Evolutionary conservation across 2,329 filamentous ascomycete genomes (phyloP), one percentile per base, ranked within the genome.

Genomic region (Corinectria fuckeliana): DNA sequence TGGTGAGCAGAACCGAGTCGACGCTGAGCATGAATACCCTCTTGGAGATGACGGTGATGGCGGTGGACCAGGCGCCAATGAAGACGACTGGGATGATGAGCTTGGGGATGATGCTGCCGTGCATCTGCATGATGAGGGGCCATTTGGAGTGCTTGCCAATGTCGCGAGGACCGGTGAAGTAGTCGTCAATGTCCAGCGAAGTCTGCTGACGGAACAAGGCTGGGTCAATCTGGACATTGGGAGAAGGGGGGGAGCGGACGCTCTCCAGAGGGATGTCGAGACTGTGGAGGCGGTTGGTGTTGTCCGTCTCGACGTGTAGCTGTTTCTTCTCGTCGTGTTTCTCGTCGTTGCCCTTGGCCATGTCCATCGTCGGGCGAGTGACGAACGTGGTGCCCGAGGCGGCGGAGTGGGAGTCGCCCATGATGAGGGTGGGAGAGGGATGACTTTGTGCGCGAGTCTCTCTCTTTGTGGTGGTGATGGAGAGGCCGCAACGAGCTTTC

Each of bases 91-190:
- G 91, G 6, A 93, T 71, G 36, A 93, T 85, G 83, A 93, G 86
- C 71, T 90, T 88, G 11, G 91, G 91, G 57, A 90, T 74, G 61
- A 93, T 87, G 62, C 87, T 91, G 67, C 91, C 91, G 73, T 92
- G 90, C 77, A 93, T 82, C 58, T 89, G 88, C 73, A 93, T 77
- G 72, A 92, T 90, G 63, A 87, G 84, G 16, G 91, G 91, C 82
- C 89, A 88, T 81, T 91, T 92, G 18, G 89, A 92, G 75, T 93
- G 90, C 69, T 85, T 85, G 58, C 86, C 81, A 64, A 91, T 84
- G 72, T 92, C 87, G 61, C 88, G 84, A 49, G 91, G 91, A 11
- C 86, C 87, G 48, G 72, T 83, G 70, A 88, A 89, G 73, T 88
- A 88, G 63, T 88, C 85, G 60, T 87, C 85, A 47, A 88, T 64